Conservation (phyloP, 441 rosid species). For the Gossypium lobatum region DNA sequence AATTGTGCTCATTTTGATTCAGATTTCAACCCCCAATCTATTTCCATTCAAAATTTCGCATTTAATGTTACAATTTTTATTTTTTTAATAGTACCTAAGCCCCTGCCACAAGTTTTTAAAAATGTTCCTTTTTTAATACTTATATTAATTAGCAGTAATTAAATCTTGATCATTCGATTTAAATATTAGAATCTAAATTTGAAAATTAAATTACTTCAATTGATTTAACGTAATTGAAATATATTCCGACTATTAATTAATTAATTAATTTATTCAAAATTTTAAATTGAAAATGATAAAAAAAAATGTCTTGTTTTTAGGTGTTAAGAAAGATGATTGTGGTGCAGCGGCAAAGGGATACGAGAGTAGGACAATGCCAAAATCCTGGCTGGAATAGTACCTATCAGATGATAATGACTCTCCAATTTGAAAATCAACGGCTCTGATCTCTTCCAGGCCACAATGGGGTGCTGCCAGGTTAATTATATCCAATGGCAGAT, state of each 20-base stretch:
- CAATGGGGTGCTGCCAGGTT: neutral
- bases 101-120: neutral
- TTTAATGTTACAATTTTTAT: neutral
- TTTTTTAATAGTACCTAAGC: neutral
- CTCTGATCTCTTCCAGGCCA: neutral
- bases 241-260: neutral
- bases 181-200: no score
- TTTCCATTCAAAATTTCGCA: neutral
- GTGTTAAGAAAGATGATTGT: neutral
- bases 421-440: neutral
- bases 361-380: neutral
- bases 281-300: neutral
- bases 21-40: neutral
- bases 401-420: neutral
- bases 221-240: neutral
- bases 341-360: neutral
- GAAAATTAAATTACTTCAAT: no score
- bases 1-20: constrained; percentile 12
- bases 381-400: constrained; percentile 2
- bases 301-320: neutral
- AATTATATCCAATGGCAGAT: constrained; percentile 21
- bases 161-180: neutral
- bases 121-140: neutral
- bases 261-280: no score
- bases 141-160: neutral